Evolutionary conservation across 169 alveolate species (phyloP).

Genomic region (Plasmodium chabaudi): DNA sequence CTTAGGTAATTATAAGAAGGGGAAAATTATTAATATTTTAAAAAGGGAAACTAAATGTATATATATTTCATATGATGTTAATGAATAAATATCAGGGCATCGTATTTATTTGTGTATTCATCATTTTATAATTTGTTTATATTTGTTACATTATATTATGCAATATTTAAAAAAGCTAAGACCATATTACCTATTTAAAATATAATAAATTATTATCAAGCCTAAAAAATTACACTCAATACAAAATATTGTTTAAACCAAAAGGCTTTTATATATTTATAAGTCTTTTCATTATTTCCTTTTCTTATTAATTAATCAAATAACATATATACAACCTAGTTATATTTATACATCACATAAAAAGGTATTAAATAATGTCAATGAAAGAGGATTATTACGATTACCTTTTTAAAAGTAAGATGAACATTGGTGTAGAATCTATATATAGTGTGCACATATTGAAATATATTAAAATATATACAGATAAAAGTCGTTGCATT

Average conservation of each 20-base stretch:
- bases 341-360: conserved; percentile 13
- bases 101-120: conserved; percentile 25
- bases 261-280: no score
- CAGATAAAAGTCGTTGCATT: background rate
- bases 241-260: conserved; percentile 11
- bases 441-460: no score
- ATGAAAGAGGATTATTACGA: conserved; percentile 86
- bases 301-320: conserved; percentile 5
- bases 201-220: background rate
- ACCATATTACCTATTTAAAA: conserved; percentile 5
- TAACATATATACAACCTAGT: conserved; percentile 4
- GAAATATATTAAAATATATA: no score
- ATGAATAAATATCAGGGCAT: conserved; percentile 40
- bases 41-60: conserved; percentile 20
- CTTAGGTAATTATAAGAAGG: no score
- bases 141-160: conserved; percentile 14
- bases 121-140: conserved; percentile 14
- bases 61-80: conserved; percentile 16
- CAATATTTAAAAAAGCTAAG: conserved; percentile 20
- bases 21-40: background rate
- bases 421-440: background rate
- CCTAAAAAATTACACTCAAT: conserved; percentile 13
- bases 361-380: conserved; percentile 63
- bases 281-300: conserved; percentile 30
- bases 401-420: conserved; percentile 84